These are phyloP conservation scores for Karstenula rhodostoma DNA, from an alignment of 2,329 filamentous ascomycete genomes.

Conservation along the genomic window DNA sequence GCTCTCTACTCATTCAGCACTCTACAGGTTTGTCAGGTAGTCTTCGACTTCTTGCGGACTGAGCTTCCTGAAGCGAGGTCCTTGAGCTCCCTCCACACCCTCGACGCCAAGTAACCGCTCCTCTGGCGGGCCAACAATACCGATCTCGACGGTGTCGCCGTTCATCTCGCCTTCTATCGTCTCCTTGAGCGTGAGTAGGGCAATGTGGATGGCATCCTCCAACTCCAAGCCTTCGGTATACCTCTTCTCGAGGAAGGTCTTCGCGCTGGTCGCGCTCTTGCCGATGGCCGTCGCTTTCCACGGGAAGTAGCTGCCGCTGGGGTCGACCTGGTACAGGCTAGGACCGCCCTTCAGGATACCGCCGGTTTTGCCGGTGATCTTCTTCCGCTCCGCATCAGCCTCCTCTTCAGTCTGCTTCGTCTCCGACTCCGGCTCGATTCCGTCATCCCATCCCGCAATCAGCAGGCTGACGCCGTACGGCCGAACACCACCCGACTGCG, in stretches of 20 bases:
- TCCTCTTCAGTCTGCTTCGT: constrained; percentile 62
- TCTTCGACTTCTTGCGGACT: constrained; percentile 99
- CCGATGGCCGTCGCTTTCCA: constrained; percentile 99
- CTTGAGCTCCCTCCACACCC: constrained; percentile 83
- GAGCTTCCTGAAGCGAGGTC: constrained; percentile 91
- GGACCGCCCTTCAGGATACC: constrained; percentile 95
- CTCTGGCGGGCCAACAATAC: constrained; percentile 93
- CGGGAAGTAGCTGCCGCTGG: constrained; percentile 97
- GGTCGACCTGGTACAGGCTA: constrained; percentile 98
- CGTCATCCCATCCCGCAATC: constrained; percentile 97
- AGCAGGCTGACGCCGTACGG: constrained; percentile 96
- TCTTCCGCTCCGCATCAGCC: constrained; percentile 70
- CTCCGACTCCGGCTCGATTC: constrained; percentile 84
- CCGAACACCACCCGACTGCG: constrained; percentile 94
- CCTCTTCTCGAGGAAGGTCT: constrained; percentile 99
- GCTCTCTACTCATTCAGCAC: background rate
- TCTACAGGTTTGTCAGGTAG: constrained; percentile 96
- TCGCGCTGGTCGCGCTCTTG: constrained; percentile 97
- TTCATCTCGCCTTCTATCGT: constrained; percentile 99
- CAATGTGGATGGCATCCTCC: constrained; percentile 98
- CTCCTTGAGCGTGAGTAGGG: constrained; percentile 95
- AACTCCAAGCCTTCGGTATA: constrained; percentile 97
- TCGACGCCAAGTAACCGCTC: constrained; percentile 92
- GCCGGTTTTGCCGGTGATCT: constrained; percentile 86
- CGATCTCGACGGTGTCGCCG: constrained; percentile 97